Evolutionary conservation across 2,329 filamentous ascomycete species (phyloP).

Genomic region (Alternaria triticina): DNA sequence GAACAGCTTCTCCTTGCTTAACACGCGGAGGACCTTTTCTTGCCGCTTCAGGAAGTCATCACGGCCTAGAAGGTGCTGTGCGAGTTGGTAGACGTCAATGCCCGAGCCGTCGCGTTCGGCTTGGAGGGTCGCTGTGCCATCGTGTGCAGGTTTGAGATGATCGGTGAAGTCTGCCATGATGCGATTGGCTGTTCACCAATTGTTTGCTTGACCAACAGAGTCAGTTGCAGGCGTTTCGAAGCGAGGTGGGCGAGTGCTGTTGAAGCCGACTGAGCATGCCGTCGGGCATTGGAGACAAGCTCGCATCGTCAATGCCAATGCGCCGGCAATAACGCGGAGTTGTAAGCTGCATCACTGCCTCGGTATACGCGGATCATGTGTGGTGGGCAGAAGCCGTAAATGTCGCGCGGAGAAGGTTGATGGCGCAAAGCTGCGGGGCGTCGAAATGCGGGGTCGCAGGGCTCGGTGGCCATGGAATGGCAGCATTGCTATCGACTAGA

Average conservation of each 20-base stretch:
- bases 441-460: constrained; percentile 14
- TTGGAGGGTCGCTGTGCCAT: constrained; percentile 55
- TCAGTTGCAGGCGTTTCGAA: constrained; percentile 8
- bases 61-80: constrained; percentile 54
- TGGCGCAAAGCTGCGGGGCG: constrained; percentile 19
- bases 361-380: constrained; percentile 11
- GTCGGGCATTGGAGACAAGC: not conserved
- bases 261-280: not conserved
- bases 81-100: constrained; percentile 54
- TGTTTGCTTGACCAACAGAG: not conserved
- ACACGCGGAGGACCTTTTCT: constrained; percentile 52
- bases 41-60: constrained; percentile 59
- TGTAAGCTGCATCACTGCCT: constrained; percentile 13
- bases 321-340: constrained; percentile 17
- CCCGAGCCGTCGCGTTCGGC: constrained; percentile 54
- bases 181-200: constrained; percentile 5
- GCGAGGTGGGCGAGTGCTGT: not conserved
- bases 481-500: not conserved
- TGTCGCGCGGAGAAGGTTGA: constrained; percentile 1
- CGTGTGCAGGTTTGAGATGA: constrained; percentile 54
- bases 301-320: constrained; percentile 1
- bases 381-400: not conserved
- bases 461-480: constrained; percentile 7
- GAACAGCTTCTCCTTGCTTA: constrained; percentile 58
- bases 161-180: constrained; percentile 59